Conservation (phyloP, 169 alveolate species). For the Cryptosporidium ubiquitum region DNA sequence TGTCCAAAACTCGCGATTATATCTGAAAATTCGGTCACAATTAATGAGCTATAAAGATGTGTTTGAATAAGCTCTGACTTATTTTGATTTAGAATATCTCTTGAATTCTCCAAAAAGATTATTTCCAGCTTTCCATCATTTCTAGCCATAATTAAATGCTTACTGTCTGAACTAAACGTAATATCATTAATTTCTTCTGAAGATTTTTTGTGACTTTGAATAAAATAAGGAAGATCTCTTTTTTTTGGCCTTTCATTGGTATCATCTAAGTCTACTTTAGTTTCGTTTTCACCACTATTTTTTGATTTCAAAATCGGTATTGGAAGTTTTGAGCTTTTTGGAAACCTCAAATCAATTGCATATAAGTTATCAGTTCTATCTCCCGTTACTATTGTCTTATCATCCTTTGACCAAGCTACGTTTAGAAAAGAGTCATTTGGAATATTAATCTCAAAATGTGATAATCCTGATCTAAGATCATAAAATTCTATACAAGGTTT, state of each 20-base stretch:
- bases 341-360: conserved; percentile 42
- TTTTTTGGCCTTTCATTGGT: neutral
- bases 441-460: conserved; percentile 20
- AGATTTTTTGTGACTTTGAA: conserved; percentile 28
- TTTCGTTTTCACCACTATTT: neutral
- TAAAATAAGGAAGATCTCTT: conserved; percentile 22
- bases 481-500: conserved; percentile 45
- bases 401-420: conserved; percentile 66
- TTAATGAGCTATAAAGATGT: conserved; percentile 26
- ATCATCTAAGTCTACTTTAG: neutral
- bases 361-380: conserved; percentile 54
- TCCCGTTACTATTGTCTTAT: conserved; percentile 36
- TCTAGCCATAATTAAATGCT: conserved; percentile 57
- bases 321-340: conserved; percentile 6
- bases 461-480: conserved; percentile 27
- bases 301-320: neutral
- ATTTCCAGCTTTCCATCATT: conserved; percentile 63
- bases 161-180: conserved; percentile 11
- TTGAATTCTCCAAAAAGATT: neutral
- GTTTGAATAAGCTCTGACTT: conserved; percentile 23
- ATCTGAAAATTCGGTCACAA: conserved; percentile 33
- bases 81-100: neutral
- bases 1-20: conserved; percentile 59
- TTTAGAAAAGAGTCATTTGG: conserved; percentile 52
- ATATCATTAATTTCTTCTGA: conserved; percentile 51